Evolutionary conservation across 371 early-diverging fungal species (phyloP).

Genomic region (Rhizomucor miehei): DNA sequence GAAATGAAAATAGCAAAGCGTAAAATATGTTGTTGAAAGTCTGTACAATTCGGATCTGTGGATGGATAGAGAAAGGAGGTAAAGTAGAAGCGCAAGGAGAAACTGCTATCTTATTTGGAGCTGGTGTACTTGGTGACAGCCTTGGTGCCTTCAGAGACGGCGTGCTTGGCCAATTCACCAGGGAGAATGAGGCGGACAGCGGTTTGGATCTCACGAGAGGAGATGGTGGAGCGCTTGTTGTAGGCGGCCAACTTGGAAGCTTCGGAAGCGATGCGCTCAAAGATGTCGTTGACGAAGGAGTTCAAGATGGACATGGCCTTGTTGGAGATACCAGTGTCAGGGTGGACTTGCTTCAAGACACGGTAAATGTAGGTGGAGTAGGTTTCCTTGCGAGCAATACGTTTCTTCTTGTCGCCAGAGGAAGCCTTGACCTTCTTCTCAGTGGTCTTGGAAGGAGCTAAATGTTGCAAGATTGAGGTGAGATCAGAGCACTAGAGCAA

Average conservation of each 20-base stretch:
- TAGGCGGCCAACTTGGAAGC: conserved; percentile 92
- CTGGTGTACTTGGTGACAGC: conserved; percentile 96
- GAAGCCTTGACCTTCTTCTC: conserved; percentile 45
- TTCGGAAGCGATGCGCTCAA: conserved; percentile 89
- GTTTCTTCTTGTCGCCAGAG: conserved; percentile 54
- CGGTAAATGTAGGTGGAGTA: conserved; percentile 96
- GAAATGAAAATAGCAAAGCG: conserved; percentile 16
- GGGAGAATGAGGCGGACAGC: conserved; percentile 93
- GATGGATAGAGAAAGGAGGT: conserved; percentile 8
- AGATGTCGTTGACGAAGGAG: conserved; percentile 98
- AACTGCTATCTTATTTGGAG: conserved; percentile 54
- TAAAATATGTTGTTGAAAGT: conserved; percentile 18
- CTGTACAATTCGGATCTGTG: conserved; percentile 1
- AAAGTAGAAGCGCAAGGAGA: conserved; percentile 6
- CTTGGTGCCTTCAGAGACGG: conserved; percentile 98
- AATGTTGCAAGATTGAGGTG: not conserved
- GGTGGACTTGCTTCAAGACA: conserved; percentile 97
- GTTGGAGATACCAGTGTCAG: conserved; percentile 97
- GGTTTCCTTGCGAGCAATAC: conserved; percentile 79
- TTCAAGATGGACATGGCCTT: conserved; percentile 98
- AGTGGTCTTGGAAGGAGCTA: conserved; percentile 65
- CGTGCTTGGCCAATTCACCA: conserved; percentile 97
- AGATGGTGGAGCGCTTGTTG: conserved; percentile 95
- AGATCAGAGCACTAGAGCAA: not conserved
- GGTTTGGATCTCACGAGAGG: conserved; percentile 95